A percentile compares a stretch with the other conserved stretches of the same genome.
phyloP scores from a whole-genome alignment of 176 grass and related monocot genomes.

The Oryza glaberrima region DNA sequence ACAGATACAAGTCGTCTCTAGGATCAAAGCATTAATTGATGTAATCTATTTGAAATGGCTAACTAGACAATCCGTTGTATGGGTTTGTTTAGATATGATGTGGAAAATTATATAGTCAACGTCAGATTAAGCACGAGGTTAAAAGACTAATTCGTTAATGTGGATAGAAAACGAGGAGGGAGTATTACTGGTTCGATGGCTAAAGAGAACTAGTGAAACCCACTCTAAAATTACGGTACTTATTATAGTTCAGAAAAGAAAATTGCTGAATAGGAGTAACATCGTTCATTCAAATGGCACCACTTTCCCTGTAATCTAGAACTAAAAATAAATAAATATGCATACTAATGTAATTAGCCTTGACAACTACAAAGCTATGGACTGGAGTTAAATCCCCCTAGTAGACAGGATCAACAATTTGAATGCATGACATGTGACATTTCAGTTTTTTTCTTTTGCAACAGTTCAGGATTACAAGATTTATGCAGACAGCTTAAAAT shows the following conservation, averaged over 20 bases:
- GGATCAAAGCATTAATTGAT: too few relatives aligned
- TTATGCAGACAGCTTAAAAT: not conserved
- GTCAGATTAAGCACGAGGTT: too few relatives aligned
- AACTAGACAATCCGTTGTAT: too few relatives aligned
- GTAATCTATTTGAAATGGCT: too few relatives aligned
- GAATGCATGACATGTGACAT: not conserved
- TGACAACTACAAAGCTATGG: not conserved
- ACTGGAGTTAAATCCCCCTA: constrained; percentile 1
- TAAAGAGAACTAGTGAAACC: too few relatives aligned
- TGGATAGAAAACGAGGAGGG: too few relatives aligned
- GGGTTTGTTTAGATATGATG: too few relatives aligned
- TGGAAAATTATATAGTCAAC: too few relatives aligned
- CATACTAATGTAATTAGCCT: not conserved
- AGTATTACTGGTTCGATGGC: too few relatives aligned
- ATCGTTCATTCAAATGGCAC: not conserved
- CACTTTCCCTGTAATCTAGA: not conserved
- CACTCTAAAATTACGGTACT: not conserved
- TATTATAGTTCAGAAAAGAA: not conserved
- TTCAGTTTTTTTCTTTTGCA: not conserved
- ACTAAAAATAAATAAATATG: not conserved
- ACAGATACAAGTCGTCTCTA: too few relatives aligned
- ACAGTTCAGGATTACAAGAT: not conserved
- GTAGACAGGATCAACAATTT: not conserved
- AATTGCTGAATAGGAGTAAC: not conserved
- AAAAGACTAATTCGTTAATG: too few relatives aligned